Evolutionary conservation across 1,139 yeast genomes (phyloP), one percentile per base, ranked within the genome.

Genomic region (Kluyveromyces sp.): DNA sequence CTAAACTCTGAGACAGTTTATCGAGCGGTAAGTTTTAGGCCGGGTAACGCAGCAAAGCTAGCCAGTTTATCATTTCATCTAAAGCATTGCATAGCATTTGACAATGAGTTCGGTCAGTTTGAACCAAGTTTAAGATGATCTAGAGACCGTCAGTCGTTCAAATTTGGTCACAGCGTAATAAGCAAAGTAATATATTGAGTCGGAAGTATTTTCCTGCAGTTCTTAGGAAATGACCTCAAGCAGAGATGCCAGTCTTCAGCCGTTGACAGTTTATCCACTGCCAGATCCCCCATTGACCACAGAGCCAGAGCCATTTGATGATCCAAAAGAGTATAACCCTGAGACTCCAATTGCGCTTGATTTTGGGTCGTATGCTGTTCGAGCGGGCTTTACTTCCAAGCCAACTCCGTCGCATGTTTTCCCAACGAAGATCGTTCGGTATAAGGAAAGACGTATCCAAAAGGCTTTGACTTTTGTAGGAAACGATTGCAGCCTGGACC

Each of bases 301-400:
- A 3, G 39, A 53, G 1, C 61, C 69, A 0, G 87, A 83, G 57
- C 80, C 82, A 0, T 74, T 76, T 42, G 46, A 48, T 19, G 54
- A 53, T 51, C 70, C 73, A 45, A 52, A 64, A 8, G 67, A 71
- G 35, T 84, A 84, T 66, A 64, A 68, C 40, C 49, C 69, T 1
- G 76, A 74, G 2, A 70, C 73, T 0, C 96, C 96, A 3, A 84
- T 89, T 45, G 95, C 94, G 11, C 68, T 85, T 8, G 95, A 85
- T 63, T 66, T 88, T 45, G 97, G 97, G 1, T 68, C 92, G 2
- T 73, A 78, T 41, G 68, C 73, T 34, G 72, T 86, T 39, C 75
- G 94, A 50, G 77, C 83, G 1, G 98, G 98, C 0, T 72, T 83
- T 50, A 78, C 84, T 29, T 69, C 71, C 31, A 54, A 66, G 2